Evolutionary conservation across 768 basidiomycete genomes (phyloP).

Genomic region (Chiua virens): DNA sequence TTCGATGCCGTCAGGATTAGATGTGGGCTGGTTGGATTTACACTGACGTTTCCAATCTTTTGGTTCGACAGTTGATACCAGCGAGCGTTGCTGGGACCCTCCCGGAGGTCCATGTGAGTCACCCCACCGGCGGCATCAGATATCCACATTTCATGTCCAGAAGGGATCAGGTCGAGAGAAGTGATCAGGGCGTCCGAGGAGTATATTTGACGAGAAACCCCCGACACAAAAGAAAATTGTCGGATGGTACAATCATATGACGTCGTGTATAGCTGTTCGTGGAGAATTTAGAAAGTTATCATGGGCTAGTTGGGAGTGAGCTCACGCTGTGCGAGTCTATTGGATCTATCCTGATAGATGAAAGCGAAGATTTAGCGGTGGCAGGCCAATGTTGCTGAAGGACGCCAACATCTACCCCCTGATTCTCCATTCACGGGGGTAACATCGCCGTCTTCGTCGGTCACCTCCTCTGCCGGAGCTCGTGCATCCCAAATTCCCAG

Average conservation of each 20-base stretch:
- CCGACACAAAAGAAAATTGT: constrained; percentile 67
- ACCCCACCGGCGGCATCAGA: constrained; percentile 71
- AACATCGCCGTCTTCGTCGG: constrained; percentile 62
- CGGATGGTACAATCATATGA: constrained; percentile 83
- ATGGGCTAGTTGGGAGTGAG: neutral
- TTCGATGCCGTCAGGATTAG: constrained; percentile 78
- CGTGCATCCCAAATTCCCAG: constrained; percentile 87
- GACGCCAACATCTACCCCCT: constrained; percentile 75
- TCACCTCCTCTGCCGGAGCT: constrained; percentile 62
- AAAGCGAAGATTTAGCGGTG: constrained; percentile 76
- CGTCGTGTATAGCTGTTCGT: constrained; percentile 67
- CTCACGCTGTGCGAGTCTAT: constrained; percentile 70
- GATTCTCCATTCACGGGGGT: constrained; percentile 42
- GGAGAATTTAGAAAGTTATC: neutral
- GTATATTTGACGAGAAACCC: constrained; percentile 68
- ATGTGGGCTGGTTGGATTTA: constrained; percentile 70
- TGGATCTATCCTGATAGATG: constrained; percentile 75
- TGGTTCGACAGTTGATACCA: constrained; percentile 66
- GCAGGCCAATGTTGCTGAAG: constrained; percentile 87
- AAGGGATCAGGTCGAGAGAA: constrained; percentile 67
- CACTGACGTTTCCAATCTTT: constrained; percentile 78
- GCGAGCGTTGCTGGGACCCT: constrained; percentile 51
- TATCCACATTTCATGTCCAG: constrained; percentile 82
- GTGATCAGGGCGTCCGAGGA: constrained; percentile 59
- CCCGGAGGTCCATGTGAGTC: constrained; percentile 75